Conservation (phyloP, 2,329 filamentous ascomycete species). For the Corinectria fuckeliana region DNA sequence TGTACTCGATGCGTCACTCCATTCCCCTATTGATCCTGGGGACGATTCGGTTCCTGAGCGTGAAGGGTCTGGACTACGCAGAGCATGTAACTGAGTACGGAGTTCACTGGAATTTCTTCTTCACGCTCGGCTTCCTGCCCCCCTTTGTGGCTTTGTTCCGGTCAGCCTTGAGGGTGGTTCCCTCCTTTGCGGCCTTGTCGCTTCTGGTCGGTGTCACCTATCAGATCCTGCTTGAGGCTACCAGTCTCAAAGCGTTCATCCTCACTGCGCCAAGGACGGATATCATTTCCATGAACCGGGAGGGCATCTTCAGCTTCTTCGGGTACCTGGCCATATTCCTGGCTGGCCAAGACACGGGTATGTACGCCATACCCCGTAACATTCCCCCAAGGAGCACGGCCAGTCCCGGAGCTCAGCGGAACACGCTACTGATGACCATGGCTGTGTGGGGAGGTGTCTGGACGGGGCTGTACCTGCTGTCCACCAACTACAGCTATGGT, state of each 20-base stretch:
- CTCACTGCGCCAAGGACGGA: slow-evolving; percentile 80
- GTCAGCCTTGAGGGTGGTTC: slow-evolving; percentile 70
- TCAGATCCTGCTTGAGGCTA: slow-evolving; percentile 77
- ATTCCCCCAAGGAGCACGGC: slow-evolving; percentile 51
- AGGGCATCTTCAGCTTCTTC: slow-evolving; percentile 93
- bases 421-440: slow-evolving; percentile 68
- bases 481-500: slow-evolving; percentile 73
- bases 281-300: slow-evolving; percentile 86
- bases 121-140: slow-evolving; percentile 87
- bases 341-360: slow-evolving; percentile 82
- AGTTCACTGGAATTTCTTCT: slow-evolving; percentile 99
- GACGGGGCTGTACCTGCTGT: slow-evolving; percentile 72
- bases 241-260: slow-evolving; percentile 80
- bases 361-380: slow-evolving; percentile 74
- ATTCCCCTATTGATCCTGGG: slow-evolving; percentile 83
- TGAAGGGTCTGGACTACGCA: slow-evolving; percentile 94
- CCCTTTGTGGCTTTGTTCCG: slow-evolving; percentile 89
- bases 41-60: slow-evolving; percentile 79
- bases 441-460: slow-evolving; percentile 70
- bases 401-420: slow-evolving; percentile 55
- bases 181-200: slow-evolving; percentile 78
- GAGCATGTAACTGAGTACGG: slow-evolving; percentile 98
- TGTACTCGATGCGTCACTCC: slow-evolving; percentile 77
- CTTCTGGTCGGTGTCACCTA: slow-evolving; percentile 73
- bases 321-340: slow-evolving; percentile 97